These are phyloP conservation scores for Copromyces sp. DNA, from an alignment of 495 filamentous ascomycete species.

Conservation along the genomic window DNA sequence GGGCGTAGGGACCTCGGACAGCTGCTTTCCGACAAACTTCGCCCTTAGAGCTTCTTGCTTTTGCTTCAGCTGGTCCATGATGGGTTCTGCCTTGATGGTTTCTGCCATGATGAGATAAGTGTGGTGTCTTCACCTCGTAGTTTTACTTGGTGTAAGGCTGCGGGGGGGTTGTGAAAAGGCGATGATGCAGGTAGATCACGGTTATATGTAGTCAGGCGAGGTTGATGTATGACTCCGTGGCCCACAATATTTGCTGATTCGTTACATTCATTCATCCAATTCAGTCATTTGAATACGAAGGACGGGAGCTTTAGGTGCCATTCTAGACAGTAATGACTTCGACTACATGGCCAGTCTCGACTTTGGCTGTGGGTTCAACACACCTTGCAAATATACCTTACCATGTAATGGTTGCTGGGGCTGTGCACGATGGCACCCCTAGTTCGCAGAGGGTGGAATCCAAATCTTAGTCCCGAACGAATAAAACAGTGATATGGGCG, in stretches of 20 bases:
- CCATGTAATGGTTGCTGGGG: not conserved
- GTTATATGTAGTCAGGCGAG: not conserved
- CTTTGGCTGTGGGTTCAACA: not conserved
- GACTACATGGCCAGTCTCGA: not conserved
- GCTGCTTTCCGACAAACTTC: constrained; percentile 50
- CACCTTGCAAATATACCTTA: not conserved
- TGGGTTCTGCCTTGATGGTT: not conserved
- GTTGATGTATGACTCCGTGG: not conserved
- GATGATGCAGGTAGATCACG: not conserved
- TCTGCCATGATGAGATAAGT: not conserved
- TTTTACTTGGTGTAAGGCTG: not conserved
- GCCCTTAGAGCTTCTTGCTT: constrained; percentile 31
- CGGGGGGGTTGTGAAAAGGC: not conserved
- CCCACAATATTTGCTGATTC: not conserved
- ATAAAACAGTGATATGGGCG: not conserved
- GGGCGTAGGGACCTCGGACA: constrained; percentile 55
- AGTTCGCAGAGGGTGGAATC: not conserved
- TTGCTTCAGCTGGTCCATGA: not conserved
- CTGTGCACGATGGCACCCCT: not conserved
- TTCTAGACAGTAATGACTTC: not conserved
- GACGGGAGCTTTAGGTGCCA: not conserved
- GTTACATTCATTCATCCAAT: not conserved
- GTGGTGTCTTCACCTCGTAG: not conserved
- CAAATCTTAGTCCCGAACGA: not conserved
- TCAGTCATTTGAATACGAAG: not conserved